Evolutionary conservation across 169 alveolate species (phyloP), one percentile per base, ranked within the genome.

Genomic region (Perkinsus olseni): DNA sequence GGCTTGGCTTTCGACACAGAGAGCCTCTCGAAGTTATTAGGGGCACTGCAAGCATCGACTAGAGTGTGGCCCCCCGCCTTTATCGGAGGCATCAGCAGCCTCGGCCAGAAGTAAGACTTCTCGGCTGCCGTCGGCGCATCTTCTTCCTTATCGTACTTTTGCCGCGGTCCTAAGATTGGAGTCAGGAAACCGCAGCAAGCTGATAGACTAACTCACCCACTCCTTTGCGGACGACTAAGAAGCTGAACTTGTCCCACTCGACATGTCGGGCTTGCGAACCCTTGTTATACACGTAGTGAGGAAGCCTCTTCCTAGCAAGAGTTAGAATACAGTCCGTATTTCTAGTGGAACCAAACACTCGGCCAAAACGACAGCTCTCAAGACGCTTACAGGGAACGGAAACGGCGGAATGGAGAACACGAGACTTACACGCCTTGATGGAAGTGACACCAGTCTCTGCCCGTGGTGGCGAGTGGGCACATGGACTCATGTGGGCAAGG

Each of bases 401-500:
- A n/a, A n/a, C n/a, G n/a, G n/a, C n/a, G n/a, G n/a, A n/a, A 40
- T 3, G 11, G 50, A 3, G 50, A 40, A 40, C 11, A 40, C 50
- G 11, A 3, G 11, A 40, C 34, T 62, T 62, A 62, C 82, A 62
- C 82, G 28, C 82, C 82, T 62, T 62, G 92, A 17, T 82, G 50
- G 45, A 82, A 91, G 51, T 62, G 90, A 45, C 92, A 91, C 97
- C 99, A 97, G 92, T 97, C 99, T 74, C 96, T 93, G 20, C 98
- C 98, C 0, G 98, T 97, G 92, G 96, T 91, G 0, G 98, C 97
- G 74, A 97, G 91, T 0, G 99, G 99, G 91, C 99, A 97, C 62
- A 97, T 94, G 74, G 97, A 96, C 92, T 97, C 99, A 91, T 97
- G 99, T 0, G 98, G 98, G 48, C 99, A 97, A 96, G 95, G 92